Evolutionary conservation across 345 rosid species (phyloP).

Genomic region (Pugionium dolabratum): DNA sequence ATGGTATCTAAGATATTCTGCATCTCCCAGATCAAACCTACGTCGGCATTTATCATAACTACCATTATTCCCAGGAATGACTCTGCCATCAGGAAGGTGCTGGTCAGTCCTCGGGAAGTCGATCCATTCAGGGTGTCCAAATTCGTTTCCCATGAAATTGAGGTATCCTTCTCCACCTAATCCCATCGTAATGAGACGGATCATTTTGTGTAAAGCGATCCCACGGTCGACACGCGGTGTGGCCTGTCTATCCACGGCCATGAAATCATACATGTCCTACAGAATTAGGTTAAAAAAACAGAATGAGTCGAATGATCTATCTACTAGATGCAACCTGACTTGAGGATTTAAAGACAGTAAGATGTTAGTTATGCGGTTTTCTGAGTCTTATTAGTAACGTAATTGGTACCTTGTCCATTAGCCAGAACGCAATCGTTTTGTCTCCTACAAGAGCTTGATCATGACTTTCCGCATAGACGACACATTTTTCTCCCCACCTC

Average conservation of each 20-base stretch:
- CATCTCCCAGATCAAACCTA: slow-evolving; percentile 95
- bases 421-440: slow-evolving; percentile 96
- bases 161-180: slow-evolving; percentile 98
- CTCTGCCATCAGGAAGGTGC: slow-evolving; percentile 66
- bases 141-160: slow-evolving; percentile 99
- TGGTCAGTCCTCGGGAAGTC: slow-evolving; percentile 95
- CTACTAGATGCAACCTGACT: slow-evolving; percentile 5
- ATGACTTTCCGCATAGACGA: slow-evolving; percentile 92
- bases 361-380: slow-evolving; percentile 14
- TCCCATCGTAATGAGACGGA: slow-evolving; percentile 90
- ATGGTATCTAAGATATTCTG: slow-evolving; percentile 66
- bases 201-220: slow-evolving; percentile 96
- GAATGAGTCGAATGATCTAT: slow-evolving; percentile 6
- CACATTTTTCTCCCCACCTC: slow-evolving; percentile 88
- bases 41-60: slow-evolving; percentile 95
- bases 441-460: slow-evolving; percentile 99
- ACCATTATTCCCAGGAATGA: slow-evolving; percentile 67
- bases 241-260: slow-evolving; percentile 80
- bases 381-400: not conserved
- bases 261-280: slow-evolving; percentile 98
- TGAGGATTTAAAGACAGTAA: not conserved
- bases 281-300: slow-evolving; percentile 16
- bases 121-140: slow-evolving; percentile 99
- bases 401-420: slow-evolving; percentile 86
- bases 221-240: slow-evolving; percentile 90